Base-by-base conservation (phyloP, 192 early-diverging fungal genomes). In the Backusella circina region DNA sequence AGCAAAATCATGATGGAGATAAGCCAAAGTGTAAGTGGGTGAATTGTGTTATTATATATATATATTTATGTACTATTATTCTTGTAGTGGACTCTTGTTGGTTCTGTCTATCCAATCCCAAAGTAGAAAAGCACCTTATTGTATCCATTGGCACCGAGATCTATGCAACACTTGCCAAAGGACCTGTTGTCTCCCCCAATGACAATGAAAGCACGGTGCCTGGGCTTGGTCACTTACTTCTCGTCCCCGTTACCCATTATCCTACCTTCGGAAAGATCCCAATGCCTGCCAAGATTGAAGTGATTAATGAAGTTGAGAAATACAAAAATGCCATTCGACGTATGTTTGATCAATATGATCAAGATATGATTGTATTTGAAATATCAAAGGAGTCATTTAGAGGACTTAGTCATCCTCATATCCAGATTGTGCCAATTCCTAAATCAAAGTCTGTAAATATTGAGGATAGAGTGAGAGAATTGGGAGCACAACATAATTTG, bases 41-140 rank as follows among this genome's bases (percentile, higher is more conserved):
- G 15, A 50, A 54, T 23, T 21, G 3, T 7, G 10, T 3, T 50
- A 26, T 28, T 44, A 8, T 57, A 12, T 2, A 1, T 3, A 12
- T 4, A 28, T 61, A 28, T 28, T 28, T 28, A 28, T 8, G 9
- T 28, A 88, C 84, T 9, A 74, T 76, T 9, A 74, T 77, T 47
- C 28, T 21, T 13, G 15, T 67, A 85, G 81, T 82, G 18, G 41
- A 76, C 33, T 85, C 90, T 4, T 99, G 97, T 83, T 99, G 97
- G 97, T 99, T 99, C 82, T 99, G 97, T 79, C 84, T 99, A 61
- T 88, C 95, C 0, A 97, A 95, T 75, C 96, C 97, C 1, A 90
- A 92, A 41, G 83, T 97, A 28, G 94, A 92, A 76, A 95, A 95
- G 82, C 95, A 97, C 65, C 84, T 99, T 72, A 95, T 99, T 77